A percentile compares a stretch with the other conserved stretches of the same genome.
Conservation (phyloP, 345 rosid genomes). For the Psidium guajava region DNA sequence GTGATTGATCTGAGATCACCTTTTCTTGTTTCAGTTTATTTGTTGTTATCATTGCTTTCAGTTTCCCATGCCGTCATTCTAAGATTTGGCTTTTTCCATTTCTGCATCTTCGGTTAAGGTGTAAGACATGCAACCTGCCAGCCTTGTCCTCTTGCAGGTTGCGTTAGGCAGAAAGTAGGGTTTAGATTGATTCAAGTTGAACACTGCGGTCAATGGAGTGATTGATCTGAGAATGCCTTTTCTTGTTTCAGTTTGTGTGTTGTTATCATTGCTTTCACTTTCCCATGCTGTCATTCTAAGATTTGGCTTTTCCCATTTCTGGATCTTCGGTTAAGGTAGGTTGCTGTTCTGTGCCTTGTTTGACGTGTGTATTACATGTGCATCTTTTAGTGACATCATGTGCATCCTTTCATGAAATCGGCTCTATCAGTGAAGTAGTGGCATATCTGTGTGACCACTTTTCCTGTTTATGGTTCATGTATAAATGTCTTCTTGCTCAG, state of each 20-base stretch:
- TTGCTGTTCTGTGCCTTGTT: neutral
- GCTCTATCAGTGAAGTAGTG: neutral
- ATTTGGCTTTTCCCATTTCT: neutral
- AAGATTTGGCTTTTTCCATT: neutral
- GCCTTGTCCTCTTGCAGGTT: neutral
- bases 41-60: neutral
- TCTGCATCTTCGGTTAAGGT: neutral
- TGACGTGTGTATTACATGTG: neutral
- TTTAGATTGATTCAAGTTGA: neutral
- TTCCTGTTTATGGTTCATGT: neutral
- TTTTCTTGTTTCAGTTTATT: neutral
- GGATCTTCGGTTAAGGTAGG: neutral
- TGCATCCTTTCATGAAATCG: neutral
- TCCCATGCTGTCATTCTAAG: neutral
- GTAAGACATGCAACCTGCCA: no score
- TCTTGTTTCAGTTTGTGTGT: neutral
- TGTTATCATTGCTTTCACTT: neutral
- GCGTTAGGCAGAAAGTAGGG: neutral
- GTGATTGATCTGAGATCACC: neutral
- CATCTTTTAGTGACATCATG: neutral
- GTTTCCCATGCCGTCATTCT: neutral
- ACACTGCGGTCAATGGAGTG: neutral
- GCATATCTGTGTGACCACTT: neutral
- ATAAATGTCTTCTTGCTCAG: conserved; percentile 19
- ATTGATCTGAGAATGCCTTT: neutral